Percentiles rank a stretch among this genome's conserved stretches.
Evolutionary conservation across 2,329 filamentous ascomycete species (phyloP).

Genomic region (Diplodia seriata): DNA sequence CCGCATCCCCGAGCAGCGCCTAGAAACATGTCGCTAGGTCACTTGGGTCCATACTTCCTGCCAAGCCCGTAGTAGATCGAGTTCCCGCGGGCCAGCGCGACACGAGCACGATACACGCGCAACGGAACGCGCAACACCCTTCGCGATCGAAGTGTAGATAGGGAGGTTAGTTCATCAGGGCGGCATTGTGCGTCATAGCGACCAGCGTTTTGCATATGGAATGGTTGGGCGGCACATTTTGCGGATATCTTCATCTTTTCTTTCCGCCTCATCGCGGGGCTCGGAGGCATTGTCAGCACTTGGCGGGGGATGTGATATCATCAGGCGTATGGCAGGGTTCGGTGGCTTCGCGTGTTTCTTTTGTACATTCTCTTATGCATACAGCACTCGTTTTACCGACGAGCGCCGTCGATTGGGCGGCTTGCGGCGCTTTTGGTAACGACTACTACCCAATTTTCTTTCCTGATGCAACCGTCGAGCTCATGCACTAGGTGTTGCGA

Average conservation of each 20-base stretch:
- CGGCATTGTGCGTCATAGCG: slow-evolving; percentile 28
- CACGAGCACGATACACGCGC: slow-evolving; percentile 11
- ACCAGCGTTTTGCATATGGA: slow-evolving; percentile 29
- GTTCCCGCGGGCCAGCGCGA: slow-evolving; percentile 4
- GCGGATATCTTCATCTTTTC: slow-evolving; percentile 20
- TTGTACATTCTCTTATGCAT: slow-evolving; percentile 8
- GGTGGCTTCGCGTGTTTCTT: not conserved
- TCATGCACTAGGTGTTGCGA: slow-evolving; percentile 19
- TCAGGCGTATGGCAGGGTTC: slow-evolving; percentile 27
- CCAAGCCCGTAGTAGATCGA: slow-evolving; percentile 7
- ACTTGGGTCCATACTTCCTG: slow-evolving; percentile 5
- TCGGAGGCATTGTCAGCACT: slow-evolving; percentile 27
- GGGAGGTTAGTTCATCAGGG: slow-evolving; percentile 6
- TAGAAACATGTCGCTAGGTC: slow-evolving; percentile 3
- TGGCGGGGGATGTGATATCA: slow-evolving; percentile 29
- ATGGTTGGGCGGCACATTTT: slow-evolving; percentile 29
- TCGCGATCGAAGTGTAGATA: slow-evolving; percentile 15
- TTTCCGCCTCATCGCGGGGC: slow-evolving; percentile 2
- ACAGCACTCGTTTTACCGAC: slow-evolving; percentile 13
- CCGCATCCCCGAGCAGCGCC: not conserved
- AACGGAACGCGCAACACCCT: slow-evolving; percentile 11
- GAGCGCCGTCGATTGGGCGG: slow-evolving; percentile 14
- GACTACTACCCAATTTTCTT: slow-evolving; percentile 5
- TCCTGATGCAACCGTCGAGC: slow-evolving; percentile 4
- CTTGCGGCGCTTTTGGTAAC: slow-evolving; percentile 11